Evolutionary conservation across 805 yeast species (phyloP).

Genomic region (Starmera pachycereana): DNA sequence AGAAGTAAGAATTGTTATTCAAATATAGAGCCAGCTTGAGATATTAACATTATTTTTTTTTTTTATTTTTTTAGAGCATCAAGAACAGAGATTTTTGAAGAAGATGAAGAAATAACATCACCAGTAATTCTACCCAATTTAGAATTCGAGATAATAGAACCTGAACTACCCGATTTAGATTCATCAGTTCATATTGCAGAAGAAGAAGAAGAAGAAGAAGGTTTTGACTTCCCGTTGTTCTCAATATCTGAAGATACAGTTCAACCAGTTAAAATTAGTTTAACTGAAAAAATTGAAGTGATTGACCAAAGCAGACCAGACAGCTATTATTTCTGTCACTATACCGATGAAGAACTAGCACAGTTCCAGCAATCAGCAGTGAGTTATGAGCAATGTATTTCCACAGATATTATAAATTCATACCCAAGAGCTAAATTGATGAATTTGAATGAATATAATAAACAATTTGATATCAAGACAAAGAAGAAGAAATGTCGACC

Average conservation of each 20-base stretch:
- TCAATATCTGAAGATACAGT: slow-evolving; percentile 13
- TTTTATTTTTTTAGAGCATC: slow-evolving; percentile 13
- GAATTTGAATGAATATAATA: slow-evolving; percentile 9
- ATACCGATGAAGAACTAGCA: slow-evolving; percentile 3
- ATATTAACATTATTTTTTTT: too few species aligned
- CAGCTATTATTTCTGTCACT: slow-evolving; percentile 11
- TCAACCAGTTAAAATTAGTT: slow-evolving; percentile 8
- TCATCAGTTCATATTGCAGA: slow-evolving; percentile 2
- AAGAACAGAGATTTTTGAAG: slow-evolving; percentile 13
- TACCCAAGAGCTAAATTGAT: slow-evolving; percentile 7
- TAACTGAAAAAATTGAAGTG: slow-evolving; percentile 10
- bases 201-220: slow-evolving; percentile 5
- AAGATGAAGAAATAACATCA: slow-evolving; percentile 3
- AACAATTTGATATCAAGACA: slow-evolving; percentile 5
- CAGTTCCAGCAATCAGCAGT: slow-evolving; percentile 9
- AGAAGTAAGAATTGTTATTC: too few species aligned
- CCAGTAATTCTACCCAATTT: slow-evolving; percentile 13
- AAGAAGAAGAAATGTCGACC: slow-evolving; percentile 11
- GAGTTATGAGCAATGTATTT: slow-evolving; percentile 10
- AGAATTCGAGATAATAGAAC: slow-evolving; percentile 18
- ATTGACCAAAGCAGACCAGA: slow-evolving; percentile 14
- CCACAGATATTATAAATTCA: not conserved
- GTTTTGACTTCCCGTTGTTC: slow-evolving; percentile 20
- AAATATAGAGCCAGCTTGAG: too few species aligned
- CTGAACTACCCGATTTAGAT: not conserved